Evolutionary conservation across 768 basidiomycete species (phyloP).

Genomic region (Macrolepiota fuliginosa): DNA sequence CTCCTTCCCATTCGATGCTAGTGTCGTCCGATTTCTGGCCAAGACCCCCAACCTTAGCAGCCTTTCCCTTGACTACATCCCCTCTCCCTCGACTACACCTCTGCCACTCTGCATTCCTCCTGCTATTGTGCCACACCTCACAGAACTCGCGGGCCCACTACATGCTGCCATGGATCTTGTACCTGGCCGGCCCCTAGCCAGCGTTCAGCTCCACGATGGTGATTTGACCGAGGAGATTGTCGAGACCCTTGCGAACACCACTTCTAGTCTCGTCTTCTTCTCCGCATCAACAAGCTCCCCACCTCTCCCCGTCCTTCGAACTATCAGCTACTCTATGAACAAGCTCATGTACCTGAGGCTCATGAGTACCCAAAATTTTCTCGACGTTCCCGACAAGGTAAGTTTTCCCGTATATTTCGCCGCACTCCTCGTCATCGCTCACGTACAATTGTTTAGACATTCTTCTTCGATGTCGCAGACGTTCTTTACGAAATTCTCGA

Average conservation of each 20-base stretch:
- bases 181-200: constrained; percentile 63
- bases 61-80: constrained; percentile 51
- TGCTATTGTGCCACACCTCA: constrained; percentile 39
- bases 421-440: constrained; percentile 13
- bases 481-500: constrained; percentile 55
- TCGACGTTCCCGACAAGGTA: constrained; percentile 50
- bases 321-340: constrained; percentile 55
- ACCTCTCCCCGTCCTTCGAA: constrained; percentile 55
- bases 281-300: constrained; percentile 57
- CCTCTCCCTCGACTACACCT: constrained; percentile 17
- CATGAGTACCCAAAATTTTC: constrained; percentile 54
- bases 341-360: constrained; percentile 65
- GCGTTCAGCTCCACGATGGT: constrained; percentile 60
- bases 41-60: constrained; percentile 52
- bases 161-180: constrained; percentile 53
- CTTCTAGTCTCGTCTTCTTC: constrained; percentile 51
- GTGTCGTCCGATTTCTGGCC: constrained; percentile 58
- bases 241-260: constrained; percentile 45
- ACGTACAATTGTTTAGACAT: constrained; percentile 21
- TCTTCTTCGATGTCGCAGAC: constrained; percentile 35
- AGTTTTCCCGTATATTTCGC: constrained; percentile 22
- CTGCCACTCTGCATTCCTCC: constrained; percentile 34
- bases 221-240: constrained; percentile 59
- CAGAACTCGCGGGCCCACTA: constrained; percentile 61
- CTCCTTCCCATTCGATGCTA: constrained; percentile 58